phyloP scores from a whole-genome alignment of 306 rosid species.

The Purshia tridentata region DNA sequence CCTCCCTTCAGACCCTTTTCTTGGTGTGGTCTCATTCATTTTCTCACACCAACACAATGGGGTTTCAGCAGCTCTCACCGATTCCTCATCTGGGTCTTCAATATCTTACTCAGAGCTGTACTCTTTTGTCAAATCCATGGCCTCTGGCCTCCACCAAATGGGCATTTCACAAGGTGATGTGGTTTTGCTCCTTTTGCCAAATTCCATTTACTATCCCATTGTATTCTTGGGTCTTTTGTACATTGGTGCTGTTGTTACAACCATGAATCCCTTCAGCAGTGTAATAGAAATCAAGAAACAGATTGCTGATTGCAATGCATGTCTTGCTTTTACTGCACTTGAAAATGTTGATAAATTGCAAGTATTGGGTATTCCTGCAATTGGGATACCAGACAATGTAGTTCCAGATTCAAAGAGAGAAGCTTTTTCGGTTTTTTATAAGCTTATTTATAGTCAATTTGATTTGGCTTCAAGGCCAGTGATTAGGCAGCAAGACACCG shows the following conservation, averaged over 20 bases:
- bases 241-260: constrained; percentile 63
- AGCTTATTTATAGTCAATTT: constrained; percentile 38
- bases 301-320: constrained; percentile 43
- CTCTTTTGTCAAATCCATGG: constrained; percentile 59
- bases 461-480: constrained; percentile 45
- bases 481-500: constrained; percentile 72
- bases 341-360: constrained; percentile 41
- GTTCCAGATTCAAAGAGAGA: constrained; percentile 20
- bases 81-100: constrained; percentile 62
- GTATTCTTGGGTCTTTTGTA: constrained; percentile 51
- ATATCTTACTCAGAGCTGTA: constrained; percentile 57
- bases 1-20: constrained; percentile 64
- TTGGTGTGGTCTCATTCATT: constrained; percentile 65
- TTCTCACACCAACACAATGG: constrained; percentile 61
- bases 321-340: constrained; percentile 44
- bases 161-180: constrained; percentile 70
- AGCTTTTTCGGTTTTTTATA: constrained; percentile 35
- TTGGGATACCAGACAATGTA: constrained; percentile 59
- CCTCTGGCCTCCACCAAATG: constrained; percentile 56
- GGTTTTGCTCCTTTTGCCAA: constrained; percentile 65
- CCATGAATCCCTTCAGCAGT: constrained; percentile 69
- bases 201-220: constrained; percentile 69
- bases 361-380: constrained; percentile 42
- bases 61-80: constrained; percentile 60
- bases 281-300: constrained; percentile 56